These are phyloP conservation scores for Penicillium egyptiacum DNA, from an alignment of 495 filamentous ascomycete species.

Conservation along the genomic window DNA sequence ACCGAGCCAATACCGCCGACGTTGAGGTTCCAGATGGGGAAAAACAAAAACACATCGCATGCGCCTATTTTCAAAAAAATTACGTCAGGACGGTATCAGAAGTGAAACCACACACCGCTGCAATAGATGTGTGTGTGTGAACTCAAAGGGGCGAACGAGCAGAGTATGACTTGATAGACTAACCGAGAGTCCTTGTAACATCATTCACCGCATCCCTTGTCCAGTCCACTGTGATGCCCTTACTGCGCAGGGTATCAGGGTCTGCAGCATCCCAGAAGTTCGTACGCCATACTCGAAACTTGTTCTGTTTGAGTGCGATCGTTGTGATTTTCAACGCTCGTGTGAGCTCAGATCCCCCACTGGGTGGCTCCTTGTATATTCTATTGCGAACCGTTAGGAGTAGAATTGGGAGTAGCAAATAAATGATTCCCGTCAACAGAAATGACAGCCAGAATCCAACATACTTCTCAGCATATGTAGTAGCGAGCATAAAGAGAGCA, in stretches of 20 bases:
- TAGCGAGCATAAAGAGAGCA: slow-evolving; percentile 39
- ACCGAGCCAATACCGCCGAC: slow-evolving; percentile 50
- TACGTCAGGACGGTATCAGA: too few relatives aligned
- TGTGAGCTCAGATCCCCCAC: slow-evolving; percentile 50
- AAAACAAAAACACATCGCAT: slow-evolving; percentile 55
- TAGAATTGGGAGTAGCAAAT: slow-evolving; percentile 53
- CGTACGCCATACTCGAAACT: slow-evolving; percentile 53
- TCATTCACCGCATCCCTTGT: slow-evolving; percentile 53
- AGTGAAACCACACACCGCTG: too few relatives aligned
- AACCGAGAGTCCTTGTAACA: slow-evolving; percentile 42
- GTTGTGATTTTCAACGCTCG: slow-evolving; percentile 56
- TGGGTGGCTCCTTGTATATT: slow-evolving; percentile 49
- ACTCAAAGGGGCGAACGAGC: neutral
- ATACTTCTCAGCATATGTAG: slow-evolving; percentile 44
- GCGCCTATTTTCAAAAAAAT: slow-evolving; percentile 27
- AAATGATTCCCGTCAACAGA: slow-evolving; percentile 45
- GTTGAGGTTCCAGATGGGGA: slow-evolving; percentile 53
- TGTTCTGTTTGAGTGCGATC: slow-evolving; percentile 55
- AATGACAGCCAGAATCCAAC: slow-evolving; percentile 41
- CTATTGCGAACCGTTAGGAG: slow-evolving; percentile 51
- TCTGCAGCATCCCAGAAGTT: slow-evolving; percentile 68
- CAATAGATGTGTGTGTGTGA: neutral
- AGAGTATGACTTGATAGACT: neutral
- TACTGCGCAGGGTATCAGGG: slow-evolving; percentile 55
- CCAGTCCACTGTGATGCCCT: slow-evolving; percentile 46